These are phyloP conservation scores for Mycena rosella DNA, from an alignment of 768 basidiomycete species.

Conservation along the genomic window DNA sequence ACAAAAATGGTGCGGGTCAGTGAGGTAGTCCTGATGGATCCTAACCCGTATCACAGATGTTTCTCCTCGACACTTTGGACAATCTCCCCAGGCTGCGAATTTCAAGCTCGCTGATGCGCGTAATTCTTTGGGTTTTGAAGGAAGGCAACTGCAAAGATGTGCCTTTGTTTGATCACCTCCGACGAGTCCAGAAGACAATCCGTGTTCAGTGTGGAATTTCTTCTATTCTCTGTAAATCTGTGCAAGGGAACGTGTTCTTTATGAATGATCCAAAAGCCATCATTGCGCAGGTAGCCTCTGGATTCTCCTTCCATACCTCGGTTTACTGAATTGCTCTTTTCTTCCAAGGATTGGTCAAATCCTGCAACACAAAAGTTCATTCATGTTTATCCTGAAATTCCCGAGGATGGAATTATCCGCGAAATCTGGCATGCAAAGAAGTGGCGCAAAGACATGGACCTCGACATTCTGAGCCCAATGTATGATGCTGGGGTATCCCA, in stretches of 20 bases:
- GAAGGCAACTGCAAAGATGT: conserved; percentile 15
- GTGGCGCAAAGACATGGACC: conserved; percentile 10
- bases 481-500: conserved; percentile 6
- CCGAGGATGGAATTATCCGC: background rate
- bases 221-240: conserved; percentile 9
- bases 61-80: too few species aligned
- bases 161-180: conserved; percentile 21
- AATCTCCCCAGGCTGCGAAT: conserved; percentile 25
- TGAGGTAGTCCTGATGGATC: background rate
- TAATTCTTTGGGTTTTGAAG: conserved; percentile 26
- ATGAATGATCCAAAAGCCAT: background rate
- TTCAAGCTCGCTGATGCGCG: conserved; percentile 25
- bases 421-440: conserved; percentile 14
- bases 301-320: too few species aligned
- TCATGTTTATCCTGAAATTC: conserved; percentile 15
- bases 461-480: too few species aligned
- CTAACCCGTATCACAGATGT: conserved; percentile 2
- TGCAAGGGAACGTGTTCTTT: too few species aligned
- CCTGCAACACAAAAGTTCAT: background rate
- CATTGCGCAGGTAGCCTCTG: background rate
- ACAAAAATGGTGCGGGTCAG: conserved; percentile 10
- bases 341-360: conserved; percentile 6
- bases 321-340: background rate
- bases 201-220: conserved; percentile 2
- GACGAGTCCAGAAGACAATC: conserved; percentile 1